phyloP scores from a whole-genome alignment of 345 rosid species.

The Crucihimalaya himalaica region DNA sequence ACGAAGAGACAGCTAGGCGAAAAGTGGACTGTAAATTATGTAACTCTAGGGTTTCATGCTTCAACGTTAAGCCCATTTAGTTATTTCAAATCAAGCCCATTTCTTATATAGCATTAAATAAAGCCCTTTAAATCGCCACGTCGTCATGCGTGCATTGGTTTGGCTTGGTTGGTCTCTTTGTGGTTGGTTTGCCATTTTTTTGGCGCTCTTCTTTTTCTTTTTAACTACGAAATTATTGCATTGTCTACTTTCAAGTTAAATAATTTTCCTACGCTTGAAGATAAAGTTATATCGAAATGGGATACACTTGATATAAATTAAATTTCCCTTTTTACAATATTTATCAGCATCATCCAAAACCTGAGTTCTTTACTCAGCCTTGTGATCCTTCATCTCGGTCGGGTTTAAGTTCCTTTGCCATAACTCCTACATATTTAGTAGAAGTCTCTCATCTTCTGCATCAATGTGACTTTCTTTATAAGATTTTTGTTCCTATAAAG shows the following conservation, averaged over 20 bases:
- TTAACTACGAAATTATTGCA: no score
- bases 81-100: no score
- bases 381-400: conserved; percentile 18
- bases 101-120: neutral
- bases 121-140: neutral
- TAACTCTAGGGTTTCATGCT: neutral
- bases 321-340: conserved; percentile 7
- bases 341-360: conserved; percentile 15
- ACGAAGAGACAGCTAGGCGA: neutral
- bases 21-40: no score
- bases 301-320: neutral
- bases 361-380: conserved; percentile 19
- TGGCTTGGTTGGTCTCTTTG: neutral
- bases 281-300: neutral
- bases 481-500: conserved; percentile 36
- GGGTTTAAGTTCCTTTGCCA: conserved; percentile 21
- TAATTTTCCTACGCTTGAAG: neutral
- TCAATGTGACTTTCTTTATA: neutral
- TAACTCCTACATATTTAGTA: conserved; percentile 30
- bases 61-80: neutral
- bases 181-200: no score
- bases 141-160: neutral
- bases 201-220: no score
- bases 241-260: neutral
- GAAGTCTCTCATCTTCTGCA: conserved; percentile 33